Evolutionary conservation across 805 yeast species (phyloP).

Genomic region (Danielia oregonensis): DNA sequence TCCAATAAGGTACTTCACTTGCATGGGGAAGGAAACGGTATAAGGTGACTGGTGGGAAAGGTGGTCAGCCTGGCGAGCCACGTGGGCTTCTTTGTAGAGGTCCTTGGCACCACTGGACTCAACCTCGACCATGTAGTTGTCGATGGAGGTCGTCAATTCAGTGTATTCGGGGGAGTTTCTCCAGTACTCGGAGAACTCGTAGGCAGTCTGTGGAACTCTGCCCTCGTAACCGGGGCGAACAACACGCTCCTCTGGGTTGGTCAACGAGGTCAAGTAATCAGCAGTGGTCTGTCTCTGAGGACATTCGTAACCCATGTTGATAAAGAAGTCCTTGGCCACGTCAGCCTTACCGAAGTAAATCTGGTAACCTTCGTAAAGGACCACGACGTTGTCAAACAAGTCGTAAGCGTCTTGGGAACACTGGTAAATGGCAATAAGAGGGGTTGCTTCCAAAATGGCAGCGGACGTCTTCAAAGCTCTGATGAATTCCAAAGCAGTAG

Average conservation of each 20-base stretch:
- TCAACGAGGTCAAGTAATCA: slow-evolving; percentile 62
- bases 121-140: slow-evolving; percentile 30
- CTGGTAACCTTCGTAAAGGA: slow-evolving; percentile 59
- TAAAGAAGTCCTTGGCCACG: slow-evolving; percentile 52
- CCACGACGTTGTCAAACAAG: slow-evolving; percentile 57
- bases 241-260: slow-evolving; percentile 61
- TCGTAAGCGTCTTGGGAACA: slow-evolving; percentile 64
- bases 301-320: slow-evolving; percentile 59
- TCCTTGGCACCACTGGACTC: slow-evolving; percentile 9
- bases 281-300: slow-evolving; percentile 65
- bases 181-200: slow-evolving; percentile 62
- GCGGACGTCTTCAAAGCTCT: slow-evolving; percentile 59
- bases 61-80: slow-evolving; percentile 40
- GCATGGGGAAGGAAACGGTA: slow-evolving; percentile 30
- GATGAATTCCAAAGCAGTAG: slow-evolving; percentile 65
- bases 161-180: slow-evolving; percentile 48
- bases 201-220: slow-evolving; percentile 51
- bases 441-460: slow-evolving; percentile 48
- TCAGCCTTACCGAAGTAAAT: slow-evolving; percentile 55
- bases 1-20: slow-evolving; percentile 41
- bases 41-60: slow-evolving; percentile 30
- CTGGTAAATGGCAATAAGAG: slow-evolving; percentile 64
- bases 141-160: slow-evolving; percentile 38
- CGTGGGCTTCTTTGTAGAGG: slow-evolving; percentile 19
- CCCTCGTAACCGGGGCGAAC: slow-evolving; percentile 45